phyloP scores from a whole-genome alignment of 2,329 filamentous ascomycete species.

The Venturia carpophila region DNA sequence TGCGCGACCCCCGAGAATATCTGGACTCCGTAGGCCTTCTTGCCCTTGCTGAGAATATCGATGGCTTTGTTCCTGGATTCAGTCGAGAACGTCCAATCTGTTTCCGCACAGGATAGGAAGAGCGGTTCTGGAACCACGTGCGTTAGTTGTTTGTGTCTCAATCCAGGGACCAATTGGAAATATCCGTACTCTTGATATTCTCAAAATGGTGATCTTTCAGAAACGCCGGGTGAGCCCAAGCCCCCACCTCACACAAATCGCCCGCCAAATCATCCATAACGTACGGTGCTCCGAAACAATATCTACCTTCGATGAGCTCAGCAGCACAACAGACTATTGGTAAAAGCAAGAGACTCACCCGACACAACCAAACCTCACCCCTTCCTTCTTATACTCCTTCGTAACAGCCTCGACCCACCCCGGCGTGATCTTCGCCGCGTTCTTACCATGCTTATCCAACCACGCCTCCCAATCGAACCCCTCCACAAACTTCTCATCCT shows the following conservation, averaged over 20 bases:
- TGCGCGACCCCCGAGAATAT: slow-evolving; percentile 30
- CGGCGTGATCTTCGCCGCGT: slow-evolving; percentile 38
- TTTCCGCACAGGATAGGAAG: slow-evolving; percentile 40
- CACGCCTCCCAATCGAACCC: slow-evolving; percentile 44
- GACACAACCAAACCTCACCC: slow-evolving; percentile 36
- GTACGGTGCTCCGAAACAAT: slow-evolving; percentile 37
- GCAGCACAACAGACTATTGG: neutral
- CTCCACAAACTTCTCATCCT: slow-evolving; percentile 28
- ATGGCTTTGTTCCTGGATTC: slow-evolving; percentile 35
- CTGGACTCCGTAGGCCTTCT: slow-evolving; percentile 31
- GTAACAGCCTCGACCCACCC: slow-evolving; percentile 38
- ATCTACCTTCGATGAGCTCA: slow-evolving; percentile 16
- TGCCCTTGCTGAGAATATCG: slow-evolving; percentile 35
- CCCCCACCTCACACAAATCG: slow-evolving; percentile 36
- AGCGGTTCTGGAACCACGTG: slow-evolving; percentile 28
- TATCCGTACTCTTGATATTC: slow-evolving; percentile 28
- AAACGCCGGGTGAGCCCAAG: slow-evolving; percentile 46
- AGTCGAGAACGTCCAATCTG: slow-evolving; percentile 38
- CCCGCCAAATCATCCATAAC: slow-evolving; percentile 37
- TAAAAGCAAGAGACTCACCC: slow-evolving; percentile 23
- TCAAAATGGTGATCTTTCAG: slow-evolving; percentile 42
- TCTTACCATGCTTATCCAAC: slow-evolving; percentile 39
- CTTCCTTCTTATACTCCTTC: slow-evolving; percentile 28
- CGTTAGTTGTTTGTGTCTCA: neutral
- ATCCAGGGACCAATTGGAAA: neutral